phyloP scores from a whole-genome alignment of 1,284 basidiomycete species.

The Xerocomus cyaneibrunnescens region DNA sequence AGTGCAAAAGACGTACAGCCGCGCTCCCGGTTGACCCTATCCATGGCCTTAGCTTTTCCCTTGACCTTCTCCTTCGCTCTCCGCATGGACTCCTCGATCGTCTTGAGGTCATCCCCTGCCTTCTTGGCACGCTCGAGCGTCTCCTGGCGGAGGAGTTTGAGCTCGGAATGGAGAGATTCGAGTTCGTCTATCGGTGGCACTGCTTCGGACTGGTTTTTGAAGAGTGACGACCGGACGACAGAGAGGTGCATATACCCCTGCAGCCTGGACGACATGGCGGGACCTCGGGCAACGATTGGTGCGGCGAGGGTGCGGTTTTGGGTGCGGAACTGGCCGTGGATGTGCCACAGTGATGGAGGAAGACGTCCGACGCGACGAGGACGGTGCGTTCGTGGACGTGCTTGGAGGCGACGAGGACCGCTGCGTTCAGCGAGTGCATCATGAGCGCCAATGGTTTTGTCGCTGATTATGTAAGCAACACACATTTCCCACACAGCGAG shows the following conservation, averaged over 20 bases:
- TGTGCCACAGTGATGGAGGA: slow-evolving; percentile 3
- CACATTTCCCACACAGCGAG: slow-evolving; percentile 29
- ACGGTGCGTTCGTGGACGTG: slow-evolving; percentile 1
- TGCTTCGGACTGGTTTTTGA: slow-evolving; percentile 59
- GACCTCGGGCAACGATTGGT: slow-evolving; percentile 20
- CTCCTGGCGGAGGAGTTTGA: slow-evolving; percentile 53
- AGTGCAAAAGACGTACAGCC: slow-evolving; percentile 56
- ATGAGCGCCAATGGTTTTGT: slow-evolving; percentile 34
- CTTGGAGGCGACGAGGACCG: neutral
- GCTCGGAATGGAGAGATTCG: slow-evolving; percentile 59
- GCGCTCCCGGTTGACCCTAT: slow-evolving; percentile 67
- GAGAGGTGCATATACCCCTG: slow-evolving; percentile 45
- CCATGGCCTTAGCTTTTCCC: slow-evolving; percentile 66
- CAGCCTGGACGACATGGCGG: slow-evolving; percentile 52
- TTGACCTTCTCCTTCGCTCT: slow-evolving; percentile 74
- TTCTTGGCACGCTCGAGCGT: slow-evolving; percentile 63
- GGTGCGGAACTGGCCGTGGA: slow-evolving; percentile 10
- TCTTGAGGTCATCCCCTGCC: slow-evolving; percentile 65
- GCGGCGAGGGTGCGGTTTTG: slow-evolving; percentile 7
- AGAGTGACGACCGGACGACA: slow-evolving; percentile 51
- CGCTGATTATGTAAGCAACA: slow-evolving; percentile 29
- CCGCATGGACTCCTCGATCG: slow-evolving; percentile 67
- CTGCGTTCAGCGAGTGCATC: slow-evolving; percentile 29
- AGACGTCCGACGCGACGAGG: slow-evolving; percentile 23
- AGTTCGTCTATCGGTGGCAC: slow-evolving; percentile 74